These are phyloP conservation scores for Cytospora mali DNA, from an alignment of 2,329 filamentous ascomycete species.

Conservation along the genomic window DNA sequence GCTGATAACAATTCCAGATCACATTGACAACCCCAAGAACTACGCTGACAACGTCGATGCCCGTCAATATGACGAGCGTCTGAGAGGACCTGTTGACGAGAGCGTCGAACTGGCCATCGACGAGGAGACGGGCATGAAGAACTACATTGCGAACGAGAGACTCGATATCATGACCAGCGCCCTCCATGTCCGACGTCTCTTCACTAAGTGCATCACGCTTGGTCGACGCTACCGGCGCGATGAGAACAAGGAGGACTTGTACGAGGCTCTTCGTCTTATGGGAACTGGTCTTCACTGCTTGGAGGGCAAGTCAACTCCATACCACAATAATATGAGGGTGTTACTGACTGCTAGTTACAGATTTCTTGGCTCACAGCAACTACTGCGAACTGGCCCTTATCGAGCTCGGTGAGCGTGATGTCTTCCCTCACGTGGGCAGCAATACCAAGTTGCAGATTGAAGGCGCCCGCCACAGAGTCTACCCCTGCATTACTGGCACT, in stretches of 20 bases:
- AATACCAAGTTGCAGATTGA: constrained; percentile 70
- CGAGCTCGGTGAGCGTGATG: constrained; percentile 76
- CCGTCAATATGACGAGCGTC: constrained; percentile 75
- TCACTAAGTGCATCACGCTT: constrained; percentile 75
- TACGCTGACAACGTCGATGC: constrained; percentile 91
- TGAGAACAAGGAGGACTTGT: constrained; percentile 73
- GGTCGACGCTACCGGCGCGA: constrained; percentile 71
- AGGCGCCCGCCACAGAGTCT: constrained; percentile 68
- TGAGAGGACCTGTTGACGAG: constrained; percentile 83
- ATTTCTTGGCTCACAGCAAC: constrained; percentile 93
- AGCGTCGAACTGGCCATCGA: constrained; percentile 78
- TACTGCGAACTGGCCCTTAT: constrained; percentile 87
- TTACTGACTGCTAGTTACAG: constrained; percentile 42
- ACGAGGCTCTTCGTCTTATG: constrained; percentile 83
- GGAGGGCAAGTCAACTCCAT: constrained; percentile 56
- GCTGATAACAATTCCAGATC: constrained; percentile 21
- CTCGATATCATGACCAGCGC: constrained; percentile 81
- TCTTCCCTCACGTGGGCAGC: constrained; percentile 87
- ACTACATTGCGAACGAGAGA: constrained; percentile 89
- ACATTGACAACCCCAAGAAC: constrained; percentile 78
- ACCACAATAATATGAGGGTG: not conserved
- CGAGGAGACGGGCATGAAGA: constrained; percentile 77
- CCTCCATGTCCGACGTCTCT: constrained; percentile 72
- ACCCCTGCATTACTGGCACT: constrained; percentile 84
- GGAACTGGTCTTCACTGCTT: constrained; percentile 89